Percentiles rank a stretch among this genome's conserved stretches.
Conservation (phyloP, 2,329 filamentous ascomycete genomes). For the Xylariaceae sp. region DNA sequence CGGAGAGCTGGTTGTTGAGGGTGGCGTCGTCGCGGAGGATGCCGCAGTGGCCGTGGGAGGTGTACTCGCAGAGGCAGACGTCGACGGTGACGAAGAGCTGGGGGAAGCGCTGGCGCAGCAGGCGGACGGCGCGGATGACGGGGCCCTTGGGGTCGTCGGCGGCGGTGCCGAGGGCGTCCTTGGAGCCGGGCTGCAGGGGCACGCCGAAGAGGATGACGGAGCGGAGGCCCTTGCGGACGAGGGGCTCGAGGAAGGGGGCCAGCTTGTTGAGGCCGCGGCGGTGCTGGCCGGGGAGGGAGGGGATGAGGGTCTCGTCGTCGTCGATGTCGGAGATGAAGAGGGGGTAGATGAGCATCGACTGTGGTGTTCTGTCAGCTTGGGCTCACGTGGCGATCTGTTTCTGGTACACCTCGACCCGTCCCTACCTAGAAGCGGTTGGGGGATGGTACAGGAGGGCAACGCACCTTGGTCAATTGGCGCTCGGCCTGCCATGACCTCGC, state of each 20-base stretch:
- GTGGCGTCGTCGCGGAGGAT: slow-evolving; percentile 90
- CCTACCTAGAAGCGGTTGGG: no score
- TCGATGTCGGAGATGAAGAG: slow-evolving; percentile 93
- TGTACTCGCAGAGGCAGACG: slow-evolving; percentile 98
- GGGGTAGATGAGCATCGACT: slow-evolving; percentile 99
- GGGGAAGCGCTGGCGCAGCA: slow-evolving; percentile 81
- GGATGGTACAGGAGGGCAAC: slow-evolving; percentile 22
- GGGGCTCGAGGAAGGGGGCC: slow-evolving; percentile 76
- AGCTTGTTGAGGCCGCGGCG: slow-evolving; percentile 85
- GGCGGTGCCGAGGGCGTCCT: slow-evolving; percentile 86
- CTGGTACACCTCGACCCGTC: no score
- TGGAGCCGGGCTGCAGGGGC: slow-evolving; percentile 72
- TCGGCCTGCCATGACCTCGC: slow-evolving; percentile 80
- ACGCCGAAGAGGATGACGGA: slow-evolving; percentile 97
- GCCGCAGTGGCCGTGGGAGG: slow-evolving; percentile 94
- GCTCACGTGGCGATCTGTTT: no score
- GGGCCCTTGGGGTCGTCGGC: slow-evolving; percentile 92
- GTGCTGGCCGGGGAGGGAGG: slow-evolving; percentile 85
- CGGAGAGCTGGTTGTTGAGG: slow-evolving; percentile 88
- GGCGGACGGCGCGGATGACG: slow-evolving; percentile 80
- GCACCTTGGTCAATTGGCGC: slow-evolving; percentile 78
- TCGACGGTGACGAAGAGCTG: slow-evolving; percentile 88
- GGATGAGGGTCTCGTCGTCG: slow-evolving; percentile 85
- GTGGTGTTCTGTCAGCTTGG: slow-evolving; percentile 8
- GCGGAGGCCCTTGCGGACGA: slow-evolving; percentile 83